Base-by-base conservation (phyloP, 257 asterid genomes). In the Solanum sejunctum region DNA sequence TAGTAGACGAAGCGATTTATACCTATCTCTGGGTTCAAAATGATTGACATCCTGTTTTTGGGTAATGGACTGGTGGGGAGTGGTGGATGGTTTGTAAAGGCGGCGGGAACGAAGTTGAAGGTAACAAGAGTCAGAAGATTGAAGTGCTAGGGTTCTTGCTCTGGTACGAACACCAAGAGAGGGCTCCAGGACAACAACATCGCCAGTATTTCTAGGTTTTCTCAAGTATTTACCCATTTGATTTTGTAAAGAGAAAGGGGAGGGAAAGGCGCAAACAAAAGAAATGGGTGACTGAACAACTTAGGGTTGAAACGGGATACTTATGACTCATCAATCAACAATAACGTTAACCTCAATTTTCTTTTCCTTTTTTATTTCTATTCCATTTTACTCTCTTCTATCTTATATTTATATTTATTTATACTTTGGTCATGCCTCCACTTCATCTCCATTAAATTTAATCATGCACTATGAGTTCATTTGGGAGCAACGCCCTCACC, bases 121-220 rank as follows among this genome's bases (percentile, higher is more conserved):
- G 89, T 91, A 92, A 58, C 88, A 84, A n/a, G 86, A 60, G 45
- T 89, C 81, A 21, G 87, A 67, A 57, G 89, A 69, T 41, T 89
- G 97, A 15, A 95, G 92, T 3, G 97, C 93, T 85, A 95, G 92
- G 91, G 95, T 91, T 90, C 91, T 93, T 73, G 98, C 92, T 70
- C 95, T 93, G 10, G 97, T 93, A 17, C 93, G 95, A 3, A 93
- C 98, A 23, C 98, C 98, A 60, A 92, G 90, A 54, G 89, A 81
- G 20, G 92, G 89, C 12, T 94, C 97, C 90, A 84, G 90, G 12
- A 91, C 88, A 18, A 92, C 91, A 3, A 93, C 92, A 82, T 90
- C 94, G 10, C 83, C 88, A 1, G 92, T 79, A 63, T 88, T 66
- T 82, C 90, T 91, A 16, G 91, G 85, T 83, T 93, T 93, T 86